These are phyloP conservation scores for Paramecium caudatum DNA, from an alignment of 73 alveolate genomes.

Conservation along the genomic window DNA sequence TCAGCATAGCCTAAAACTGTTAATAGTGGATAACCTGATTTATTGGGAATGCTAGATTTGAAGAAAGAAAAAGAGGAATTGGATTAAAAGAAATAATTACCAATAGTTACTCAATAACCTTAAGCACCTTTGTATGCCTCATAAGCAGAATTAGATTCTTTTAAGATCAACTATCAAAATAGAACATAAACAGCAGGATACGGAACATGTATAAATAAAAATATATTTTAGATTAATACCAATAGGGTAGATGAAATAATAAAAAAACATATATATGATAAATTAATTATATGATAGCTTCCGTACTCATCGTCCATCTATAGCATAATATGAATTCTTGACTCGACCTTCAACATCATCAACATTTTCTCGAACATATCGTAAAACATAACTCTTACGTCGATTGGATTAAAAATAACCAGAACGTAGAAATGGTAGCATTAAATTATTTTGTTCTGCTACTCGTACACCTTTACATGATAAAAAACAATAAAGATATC, in stretches of 20 bases:
- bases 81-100: neutral
- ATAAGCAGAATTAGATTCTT: slow-evolving; percentile 38
- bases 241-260: slow-evolving; percentile 38
- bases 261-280: neutral
- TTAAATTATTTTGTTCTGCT: neutral
- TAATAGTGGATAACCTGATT: slow-evolving; percentile 1
- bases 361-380: slow-evolving; percentile 12
- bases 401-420: neutral
- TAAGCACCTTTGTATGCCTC: slow-evolving; percentile 14
- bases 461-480: slow-evolving; percentile 6
- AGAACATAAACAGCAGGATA: slow-evolving; percentile 4
- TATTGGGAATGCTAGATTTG: slow-evolving; percentile 61
- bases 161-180: slow-evolving; percentile 33
- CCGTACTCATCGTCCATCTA: slow-evolving; percentile 12
- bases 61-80: slow-evolving; percentile 38
- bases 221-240: slow-evolving; percentile 33
- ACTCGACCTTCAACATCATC: slow-evolving; percentile 64
- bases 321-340: slow-evolving; percentile 22
- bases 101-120: neutral
- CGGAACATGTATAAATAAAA: slow-evolving; percentile 6
- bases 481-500: neutral
- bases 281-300: neutral
- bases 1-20: neutral
- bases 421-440: neutral
- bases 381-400: slow-evolving; percentile 40